Evolutionary conservation across 305 asterid genomes (phyloP).

Genomic region (Plantago coronopus): DNA sequence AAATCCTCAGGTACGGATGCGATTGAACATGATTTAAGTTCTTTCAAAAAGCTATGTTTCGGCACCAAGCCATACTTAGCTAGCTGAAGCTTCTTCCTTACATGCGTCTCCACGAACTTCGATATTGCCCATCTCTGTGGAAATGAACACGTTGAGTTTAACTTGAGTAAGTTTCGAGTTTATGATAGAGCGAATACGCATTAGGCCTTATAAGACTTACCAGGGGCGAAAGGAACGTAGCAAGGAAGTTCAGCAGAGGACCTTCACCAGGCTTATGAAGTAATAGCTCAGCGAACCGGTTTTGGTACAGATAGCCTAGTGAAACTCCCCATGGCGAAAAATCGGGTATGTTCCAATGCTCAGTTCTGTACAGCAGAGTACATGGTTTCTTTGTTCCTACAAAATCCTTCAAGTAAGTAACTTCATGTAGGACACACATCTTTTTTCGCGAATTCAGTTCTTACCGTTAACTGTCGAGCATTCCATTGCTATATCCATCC

Average conservation of each 20-base stretch:
- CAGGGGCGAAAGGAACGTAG: constrained; percentile 40
- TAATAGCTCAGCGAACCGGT: constrained; percentile 45
- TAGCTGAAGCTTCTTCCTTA: constrained; percentile 33
- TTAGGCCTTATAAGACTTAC: constrained; percentile 21
- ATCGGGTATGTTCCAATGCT: constrained; percentile 48
- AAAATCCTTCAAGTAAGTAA: neutral
- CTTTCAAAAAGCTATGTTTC: constrained; percentile 38
- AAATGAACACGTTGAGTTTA: neutral
- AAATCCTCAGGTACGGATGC: constrained; percentile 39
- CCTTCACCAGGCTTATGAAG: constrained; percentile 52
- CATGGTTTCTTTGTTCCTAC: constrained; percentile 42
- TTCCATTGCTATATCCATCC: constrained; percentile 41
- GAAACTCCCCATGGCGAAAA: constrained; percentile 51
- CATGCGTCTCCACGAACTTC: constrained; percentile 39
- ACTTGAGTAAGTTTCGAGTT: too few species aligned
- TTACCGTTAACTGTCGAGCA: constrained; percentile 39
- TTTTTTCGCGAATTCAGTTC: neutral
- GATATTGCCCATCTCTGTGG: constrained; percentile 49
- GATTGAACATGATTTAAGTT: constrained; percentile 30
- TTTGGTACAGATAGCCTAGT: constrained; percentile 30
- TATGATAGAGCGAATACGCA: neutral
- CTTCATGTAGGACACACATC: neutral
- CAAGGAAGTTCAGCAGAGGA: constrained; percentile 32
- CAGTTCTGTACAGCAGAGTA: constrained; percentile 38
- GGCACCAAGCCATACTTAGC: constrained; percentile 39